Evolutionary conservation across 2,329 filamentous ascomycete genomes (phyloP).

Genomic region (Verticillium zaregamsianum): DNA sequence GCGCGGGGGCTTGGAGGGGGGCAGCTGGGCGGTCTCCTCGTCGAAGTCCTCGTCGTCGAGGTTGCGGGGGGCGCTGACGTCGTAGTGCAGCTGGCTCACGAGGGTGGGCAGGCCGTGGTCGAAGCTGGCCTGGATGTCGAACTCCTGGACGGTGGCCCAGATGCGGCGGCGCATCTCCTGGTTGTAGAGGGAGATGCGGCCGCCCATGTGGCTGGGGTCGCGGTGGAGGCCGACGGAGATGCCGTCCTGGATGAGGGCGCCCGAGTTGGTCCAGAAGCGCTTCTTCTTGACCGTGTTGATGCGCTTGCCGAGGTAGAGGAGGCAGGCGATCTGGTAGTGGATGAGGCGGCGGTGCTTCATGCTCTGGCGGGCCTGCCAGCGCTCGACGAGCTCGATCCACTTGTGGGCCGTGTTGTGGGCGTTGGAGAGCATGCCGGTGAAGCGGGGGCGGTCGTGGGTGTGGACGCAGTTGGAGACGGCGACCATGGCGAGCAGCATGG

Average conservation of each 20-base stretch:
- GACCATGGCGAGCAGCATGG: slow-evolving; percentile 55
- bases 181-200: slow-evolving; percentile 54
- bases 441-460: slow-evolving; percentile 47
- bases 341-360: slow-evolving; percentile 58
- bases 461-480: slow-evolving; percentile 55
- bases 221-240: slow-evolving; percentile 56
- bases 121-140: slow-evolving; percentile 58
- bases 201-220: slow-evolving; percentile 51
- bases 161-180: slow-evolving; percentile 59
- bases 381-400: slow-evolving; percentile 53
- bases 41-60: slow-evolving; percentile 56
- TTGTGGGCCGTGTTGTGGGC: slow-evolving; percentile 50
- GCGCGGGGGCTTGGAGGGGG: slow-evolving; percentile 43
- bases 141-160: slow-evolving; percentile 59
- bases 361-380: slow-evolving; percentile 51
- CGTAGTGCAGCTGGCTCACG: slow-evolving; percentile 51
- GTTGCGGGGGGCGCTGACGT: slow-evolving; percentile 52
- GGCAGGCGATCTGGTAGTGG: slow-evolving; percentile 56
- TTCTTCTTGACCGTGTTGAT: slow-evolving; percentile 64
- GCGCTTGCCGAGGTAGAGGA: slow-evolving; percentile 57
- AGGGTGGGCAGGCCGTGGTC: slow-evolving; percentile 57
- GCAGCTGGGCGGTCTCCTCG: slow-evolving; percentile 46
- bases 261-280: slow-evolving; percentile 56
- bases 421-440: slow-evolving; percentile 54
- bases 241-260: slow-evolving; percentile 52